phyloP scores from a whole-genome alignment of 192 early-diverging fungal genomes.

The Gaertneriomyces semiglobifer region DNA sequence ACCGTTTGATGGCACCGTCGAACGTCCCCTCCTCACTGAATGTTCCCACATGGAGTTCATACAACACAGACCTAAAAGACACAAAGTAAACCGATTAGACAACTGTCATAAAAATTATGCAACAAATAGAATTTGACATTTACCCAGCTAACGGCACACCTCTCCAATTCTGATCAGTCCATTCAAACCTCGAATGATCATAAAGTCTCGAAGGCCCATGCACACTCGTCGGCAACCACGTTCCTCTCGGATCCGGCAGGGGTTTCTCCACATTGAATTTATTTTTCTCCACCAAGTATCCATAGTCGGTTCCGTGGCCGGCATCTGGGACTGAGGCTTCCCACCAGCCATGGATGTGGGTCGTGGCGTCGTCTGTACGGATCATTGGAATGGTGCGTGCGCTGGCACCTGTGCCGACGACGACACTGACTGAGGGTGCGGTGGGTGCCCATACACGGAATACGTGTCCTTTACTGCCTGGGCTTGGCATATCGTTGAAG shows the following conservation, averaged over 20 bases:
- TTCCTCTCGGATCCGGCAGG: conserved; percentile 27
- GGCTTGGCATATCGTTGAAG: no score
- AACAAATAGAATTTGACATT: not conserved
- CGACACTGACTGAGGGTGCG: conserved; percentile 21
- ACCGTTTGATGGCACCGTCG: conserved; percentile 26
- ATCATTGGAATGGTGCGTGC: conserved; percentile 4
- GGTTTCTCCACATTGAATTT: conserved; percentile 30
- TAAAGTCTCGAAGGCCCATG: conserved; percentile 26
- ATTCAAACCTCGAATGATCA: conserved; percentile 21
- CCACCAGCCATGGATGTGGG: conserved; percentile 23
- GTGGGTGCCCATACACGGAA: conserved; percentile 27
- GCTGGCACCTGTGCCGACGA: not conserved
- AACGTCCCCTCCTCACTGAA: conserved; percentile 31
- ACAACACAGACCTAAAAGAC: conserved; percentile 20
- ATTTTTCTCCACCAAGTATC: conserved; percentile 27
- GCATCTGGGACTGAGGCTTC: conserved; percentile 13
- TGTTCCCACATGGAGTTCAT: conserved; percentile 32
- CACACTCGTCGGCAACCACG: conserved; percentile 22
- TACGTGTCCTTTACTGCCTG: conserved; percentile 4
- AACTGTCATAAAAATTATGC: not conserved
- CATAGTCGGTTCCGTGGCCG: conserved; percentile 29
- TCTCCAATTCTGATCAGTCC: conserved; percentile 29
- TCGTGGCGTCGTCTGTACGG: not conserved
- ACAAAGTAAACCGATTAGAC: not conserved
- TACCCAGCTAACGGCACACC: conserved; percentile 32